Evolutionary conservation across 768 basidiomycete genomes (phyloP).

Genomic region (Porpolomopsis calyptriformis): DNA sequence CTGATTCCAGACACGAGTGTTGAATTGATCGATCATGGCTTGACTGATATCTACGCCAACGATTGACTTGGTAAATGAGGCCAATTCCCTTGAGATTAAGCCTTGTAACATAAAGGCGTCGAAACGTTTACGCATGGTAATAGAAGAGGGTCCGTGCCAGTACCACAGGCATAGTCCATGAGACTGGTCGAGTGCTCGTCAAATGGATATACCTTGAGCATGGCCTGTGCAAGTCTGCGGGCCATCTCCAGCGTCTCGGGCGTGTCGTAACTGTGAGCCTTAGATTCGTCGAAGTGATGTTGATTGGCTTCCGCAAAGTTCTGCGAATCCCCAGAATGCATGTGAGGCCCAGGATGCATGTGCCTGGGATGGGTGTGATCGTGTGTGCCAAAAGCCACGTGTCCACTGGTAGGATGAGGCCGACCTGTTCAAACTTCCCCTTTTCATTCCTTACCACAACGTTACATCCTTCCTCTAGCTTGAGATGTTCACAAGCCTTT

Average conservation of each 20-base stretch:
- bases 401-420: no score
- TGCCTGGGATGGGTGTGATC: slow-evolving; percentile 1
- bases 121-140: not conserved
- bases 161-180: slow-evolving; percentile 71
- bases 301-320: slow-evolving; percentile 27
- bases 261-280: slow-evolving; percentile 11
- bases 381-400: no score
- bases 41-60: slow-evolving; percentile 72
- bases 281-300: slow-evolving; percentile 23
- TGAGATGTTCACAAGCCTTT: slow-evolving; percentile 27
- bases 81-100: slow-evolving; percentile 48
- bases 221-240: slow-evolving; percentile 26
- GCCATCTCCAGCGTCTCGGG: slow-evolving; percentile 18
- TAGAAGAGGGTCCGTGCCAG: no score
- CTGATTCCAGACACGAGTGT: slow-evolving; percentile 44
- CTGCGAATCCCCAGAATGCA: slow-evolving; percentile 9
- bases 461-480: slow-evolving; percentile 6
- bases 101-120: no score
- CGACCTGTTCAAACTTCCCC: no score
- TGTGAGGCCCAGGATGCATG: slow-evolving; percentile 5
- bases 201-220: slow-evolving; percentile 36
- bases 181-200: slow-evolving; percentile 44
- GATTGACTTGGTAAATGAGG: slow-evolving; percentile 48
- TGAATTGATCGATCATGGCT: slow-evolving; percentile 57
- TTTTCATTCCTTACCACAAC: not conserved